phyloP scores from a whole-genome alignment of 352 stramenopile genomes.

The Phytophthora megakarya region DNA sequence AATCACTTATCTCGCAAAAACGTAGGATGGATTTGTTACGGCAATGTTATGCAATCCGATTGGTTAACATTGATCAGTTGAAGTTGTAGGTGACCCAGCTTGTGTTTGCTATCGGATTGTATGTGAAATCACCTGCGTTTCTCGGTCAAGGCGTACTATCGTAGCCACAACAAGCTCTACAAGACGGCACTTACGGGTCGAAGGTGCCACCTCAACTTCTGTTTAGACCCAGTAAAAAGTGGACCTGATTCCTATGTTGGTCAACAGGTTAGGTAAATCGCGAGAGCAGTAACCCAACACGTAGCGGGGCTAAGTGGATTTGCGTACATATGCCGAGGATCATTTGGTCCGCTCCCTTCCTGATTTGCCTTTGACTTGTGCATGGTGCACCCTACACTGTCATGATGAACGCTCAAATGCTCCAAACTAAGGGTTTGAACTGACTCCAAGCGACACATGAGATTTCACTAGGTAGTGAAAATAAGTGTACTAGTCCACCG shows the following conservation, averaged over 20 bases:
- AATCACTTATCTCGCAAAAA: too few species aligned
- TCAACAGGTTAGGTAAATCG: conserved; percentile 3
- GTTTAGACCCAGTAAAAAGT: conserved; percentile 5
- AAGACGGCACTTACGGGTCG: too few species aligned
- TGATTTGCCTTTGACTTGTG: conserved; percentile 35
- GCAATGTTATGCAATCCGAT: too few species aligned
- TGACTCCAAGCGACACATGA: too few species aligned
- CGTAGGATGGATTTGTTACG: too few species aligned
- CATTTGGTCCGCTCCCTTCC: conserved; percentile 12
- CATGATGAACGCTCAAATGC: conserved; percentile 2
- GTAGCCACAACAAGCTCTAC: too few species aligned
- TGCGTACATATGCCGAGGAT: not conserved
- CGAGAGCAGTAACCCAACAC: conserved; percentile 8
- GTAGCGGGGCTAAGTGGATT: conserved; percentile 5
- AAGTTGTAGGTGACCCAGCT: too few species aligned
- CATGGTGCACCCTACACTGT: conserved; percentile 24
- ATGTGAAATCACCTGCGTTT: too few species aligned
- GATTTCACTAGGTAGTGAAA: conserved; percentile 32
- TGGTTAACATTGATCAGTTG: too few species aligned
- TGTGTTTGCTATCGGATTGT: too few species aligned
- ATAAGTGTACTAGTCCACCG: conserved; percentile 19
- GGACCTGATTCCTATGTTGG: not conserved
- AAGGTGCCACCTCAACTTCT: conserved; percentile 3
- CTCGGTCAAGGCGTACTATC: too few species aligned
- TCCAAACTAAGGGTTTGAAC: too few species aligned